A percentile compares a stretch with the other conserved stretches of the same genome.
phyloP scores from a whole-genome alignment of 352 stramenopile species.

The Globisporangium solare region DNA sequence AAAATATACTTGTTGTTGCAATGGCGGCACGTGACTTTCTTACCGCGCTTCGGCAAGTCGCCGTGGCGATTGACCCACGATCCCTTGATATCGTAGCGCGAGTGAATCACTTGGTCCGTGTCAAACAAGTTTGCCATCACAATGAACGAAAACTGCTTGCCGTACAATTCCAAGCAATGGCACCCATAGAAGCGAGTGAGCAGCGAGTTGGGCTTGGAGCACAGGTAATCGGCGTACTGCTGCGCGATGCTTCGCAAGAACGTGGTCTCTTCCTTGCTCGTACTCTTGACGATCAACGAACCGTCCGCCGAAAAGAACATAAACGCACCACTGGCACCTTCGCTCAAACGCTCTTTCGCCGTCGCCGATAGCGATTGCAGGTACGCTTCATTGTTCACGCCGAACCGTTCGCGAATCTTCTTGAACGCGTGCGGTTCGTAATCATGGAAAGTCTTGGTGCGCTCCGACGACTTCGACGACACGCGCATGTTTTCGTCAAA shows the following conservation, averaged over 20 bases:
- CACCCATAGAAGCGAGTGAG: conserved; percentile 90
- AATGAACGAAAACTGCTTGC: conserved; percentile 90
- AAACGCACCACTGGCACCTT: conserved; percentile 87
- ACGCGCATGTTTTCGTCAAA: conserved; percentile 76
- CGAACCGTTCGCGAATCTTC: conserved; percentile 83
- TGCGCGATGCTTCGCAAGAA: conserved; percentile 85
- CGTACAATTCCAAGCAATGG: conserved; percentile 87
- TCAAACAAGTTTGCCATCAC: conserved; percentile 93
- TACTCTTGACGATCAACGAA: conserved; percentile 90
- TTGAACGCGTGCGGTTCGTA: conserved; percentile 87
- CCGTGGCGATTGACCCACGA: conserved; percentile 86
- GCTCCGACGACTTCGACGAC: conserved; percentile 58
- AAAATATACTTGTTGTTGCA: conserved; percentile 86
- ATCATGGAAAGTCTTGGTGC: conserved; percentile 86
- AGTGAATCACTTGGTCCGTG: conserved; percentile 84
- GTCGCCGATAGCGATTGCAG: conserved; percentile 79
- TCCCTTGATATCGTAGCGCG: conserved; percentile 89
- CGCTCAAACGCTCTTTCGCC: conserved; percentile 83
- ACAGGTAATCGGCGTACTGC: conserved; percentile 85
- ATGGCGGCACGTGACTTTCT: conserved; percentile 86
- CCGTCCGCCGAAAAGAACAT: conserved; percentile 91
- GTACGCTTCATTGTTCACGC: conserved; percentile 83
- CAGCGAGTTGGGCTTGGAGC: conserved; percentile 77
- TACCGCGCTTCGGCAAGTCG: conserved; percentile 77
- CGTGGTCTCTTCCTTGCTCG: conserved; percentile 80